Conservation (phyloP, 768 basidiomycete genomes). For the Suillus occidentalis region DNA sequence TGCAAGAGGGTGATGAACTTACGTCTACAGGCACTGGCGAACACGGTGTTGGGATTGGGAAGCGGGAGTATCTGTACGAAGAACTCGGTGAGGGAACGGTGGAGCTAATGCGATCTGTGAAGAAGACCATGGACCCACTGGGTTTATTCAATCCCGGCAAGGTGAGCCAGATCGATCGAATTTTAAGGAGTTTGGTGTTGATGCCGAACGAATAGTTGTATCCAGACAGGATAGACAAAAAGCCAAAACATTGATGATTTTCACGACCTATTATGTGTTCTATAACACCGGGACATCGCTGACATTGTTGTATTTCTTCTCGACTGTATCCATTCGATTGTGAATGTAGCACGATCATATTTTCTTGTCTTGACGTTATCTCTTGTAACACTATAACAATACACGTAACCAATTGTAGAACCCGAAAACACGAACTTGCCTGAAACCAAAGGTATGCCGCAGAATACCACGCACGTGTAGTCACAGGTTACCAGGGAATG, state of each 20-base stretch:
- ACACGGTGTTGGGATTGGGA: conserved; percentile 87
- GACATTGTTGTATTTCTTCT: neutral
- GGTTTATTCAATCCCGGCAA: conserved; percentile 86
- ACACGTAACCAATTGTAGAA: neutral
- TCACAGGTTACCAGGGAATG: neutral
- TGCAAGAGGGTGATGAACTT: neutral
- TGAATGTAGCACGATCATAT: neutral
- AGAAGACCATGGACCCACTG: conserved; percentile 70
- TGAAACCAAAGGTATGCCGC: neutral
- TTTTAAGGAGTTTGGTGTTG: neutral
- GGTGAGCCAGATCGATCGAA: conserved; percentile 36
- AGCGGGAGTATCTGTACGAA: conserved; percentile 73
- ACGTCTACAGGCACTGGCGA: conserved; percentile 65
- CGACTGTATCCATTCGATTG: neutral
- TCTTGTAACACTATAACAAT: neutral
- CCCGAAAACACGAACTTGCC: neutral
- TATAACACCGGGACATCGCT: neutral
- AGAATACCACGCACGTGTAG: neutral
- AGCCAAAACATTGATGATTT: neutral
- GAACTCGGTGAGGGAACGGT: conserved; percentile 86
- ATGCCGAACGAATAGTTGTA: conserved; percentile 5
- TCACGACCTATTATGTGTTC: neutral
- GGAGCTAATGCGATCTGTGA: conserved; percentile 80
- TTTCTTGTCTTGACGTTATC: neutral
- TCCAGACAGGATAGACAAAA: conserved; percentile 8